phyloP scores from a whole-genome alignment of 2,329 filamentous ascomycete species.

The Trichocomaceae sp. region DNA sequence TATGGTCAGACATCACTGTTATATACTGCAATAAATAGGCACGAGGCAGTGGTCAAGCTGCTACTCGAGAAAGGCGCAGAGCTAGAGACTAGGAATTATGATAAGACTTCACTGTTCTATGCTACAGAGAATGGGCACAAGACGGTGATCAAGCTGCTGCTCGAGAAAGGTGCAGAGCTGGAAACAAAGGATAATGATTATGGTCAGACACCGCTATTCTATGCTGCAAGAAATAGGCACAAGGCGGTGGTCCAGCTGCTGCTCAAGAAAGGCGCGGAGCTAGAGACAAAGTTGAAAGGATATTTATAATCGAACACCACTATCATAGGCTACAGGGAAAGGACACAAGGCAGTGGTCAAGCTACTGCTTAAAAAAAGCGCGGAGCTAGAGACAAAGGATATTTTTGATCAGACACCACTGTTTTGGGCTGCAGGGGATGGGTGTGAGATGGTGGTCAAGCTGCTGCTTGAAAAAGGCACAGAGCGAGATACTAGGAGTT shows the following conservation, averaged over 20 bases:
- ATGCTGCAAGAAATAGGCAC: not conserved
- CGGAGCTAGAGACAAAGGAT: too few relatives aligned
- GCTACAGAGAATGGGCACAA: constrained; percentile 3
- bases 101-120: constrained; percentile 4
- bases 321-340: constrained; percentile 6
- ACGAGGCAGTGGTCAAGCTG: too few relatives aligned
- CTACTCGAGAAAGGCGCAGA: not conserved
- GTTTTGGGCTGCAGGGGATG: not conserved
- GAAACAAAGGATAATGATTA: too few relatives aligned
- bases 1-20: too few relatives aligned
- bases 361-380: not conserved
- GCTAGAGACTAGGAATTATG: constrained; percentile 3
- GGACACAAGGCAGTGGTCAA: not conserved
- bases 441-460: not conserved
- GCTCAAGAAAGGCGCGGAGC: not conserved
- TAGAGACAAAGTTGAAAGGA: not conserved
- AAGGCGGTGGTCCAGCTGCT: not conserved
- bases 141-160: not conserved
- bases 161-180: not conserved
- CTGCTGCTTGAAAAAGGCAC: not conserved
- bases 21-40: too few relatives aligned
- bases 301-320: constrained; percentile 2
- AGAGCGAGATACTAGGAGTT: not conserved
- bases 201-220: too few relatives aligned
- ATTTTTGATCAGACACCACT: too few relatives aligned